Conservation (phyloP, 176 grass and related monocot species). For the Carex cristatella region DNA sequence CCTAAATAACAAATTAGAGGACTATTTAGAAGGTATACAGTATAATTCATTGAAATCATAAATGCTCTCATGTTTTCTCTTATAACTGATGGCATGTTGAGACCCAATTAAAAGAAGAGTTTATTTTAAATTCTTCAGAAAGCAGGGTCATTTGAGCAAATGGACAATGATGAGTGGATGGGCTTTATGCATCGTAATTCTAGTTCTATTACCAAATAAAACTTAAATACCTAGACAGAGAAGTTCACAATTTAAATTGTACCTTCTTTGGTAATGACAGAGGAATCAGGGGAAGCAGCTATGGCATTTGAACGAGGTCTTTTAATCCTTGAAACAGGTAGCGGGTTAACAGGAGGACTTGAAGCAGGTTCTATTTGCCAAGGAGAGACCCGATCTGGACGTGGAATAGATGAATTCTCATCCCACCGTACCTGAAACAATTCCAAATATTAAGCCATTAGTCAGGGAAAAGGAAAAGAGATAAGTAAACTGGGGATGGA, state of each 20-base stretch:
- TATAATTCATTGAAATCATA: neutral
- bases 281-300: constrained; percentile 50
- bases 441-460: constrained; percentile 11
- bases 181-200: neutral
- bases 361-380: constrained; percentile 91
- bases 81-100: neutral
- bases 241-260: neutral
- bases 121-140: neutral
- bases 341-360: constrained; percentile 63
- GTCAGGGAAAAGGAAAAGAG: constrained; percentile 12
- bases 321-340: constrained; percentile 66
- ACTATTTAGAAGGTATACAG: neutral
- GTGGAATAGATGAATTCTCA: constrained; percentile 70
- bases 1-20: constrained; percentile 5
- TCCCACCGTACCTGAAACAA: constrained; percentile 78
- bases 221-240: neutral
- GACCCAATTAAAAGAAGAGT: neutral
- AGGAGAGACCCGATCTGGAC: constrained; percentile 81
- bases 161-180: neutral
- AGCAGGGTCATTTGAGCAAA: neutral
- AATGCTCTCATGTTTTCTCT: neutral
- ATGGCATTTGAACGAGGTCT: constrained; percentile 55
- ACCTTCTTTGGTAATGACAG: constrained; percentile 80
- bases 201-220: neutral
- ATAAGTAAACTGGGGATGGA: constrained; percentile 9